Percentiles rank a stretch among this genome's conserved stretches.
These are phyloP conservation scores for Macaranga tanarius DNA, from an alignment of 441 rosid species.

Conservation along the genomic window DNA sequence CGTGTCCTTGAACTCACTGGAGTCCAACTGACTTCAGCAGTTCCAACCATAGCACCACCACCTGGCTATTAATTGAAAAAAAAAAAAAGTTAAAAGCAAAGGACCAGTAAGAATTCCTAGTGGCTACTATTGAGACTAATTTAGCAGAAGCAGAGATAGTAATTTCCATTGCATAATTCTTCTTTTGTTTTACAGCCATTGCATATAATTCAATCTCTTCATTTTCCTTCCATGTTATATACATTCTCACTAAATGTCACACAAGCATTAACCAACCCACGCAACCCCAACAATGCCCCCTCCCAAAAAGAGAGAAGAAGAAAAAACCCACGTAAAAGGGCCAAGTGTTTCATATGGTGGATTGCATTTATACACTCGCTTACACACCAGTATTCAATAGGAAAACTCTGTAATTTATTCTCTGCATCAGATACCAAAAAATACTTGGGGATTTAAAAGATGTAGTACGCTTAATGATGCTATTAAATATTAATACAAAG, in stretches of 20 bases:
- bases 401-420: not conserved
- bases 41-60: slow-evolving; percentile 29
- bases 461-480: not conserved
- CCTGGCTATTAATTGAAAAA: slow-evolving; percentile 37
- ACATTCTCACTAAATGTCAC: not conserved
- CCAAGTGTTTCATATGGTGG: not conserved
- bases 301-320: not conserved
- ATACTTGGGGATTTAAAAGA: not conserved
- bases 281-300: not conserved
- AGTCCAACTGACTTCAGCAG: slow-evolving; percentile 21
- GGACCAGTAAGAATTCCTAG: not conserved
- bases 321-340: not conserved
- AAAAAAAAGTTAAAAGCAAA: not conserved
- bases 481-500: not conserved
- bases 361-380: not conserved
- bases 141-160: not conserved
- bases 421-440: not conserved
- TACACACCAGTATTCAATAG: not conserved
- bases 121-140: not conserved
- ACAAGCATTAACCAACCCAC: not conserved
- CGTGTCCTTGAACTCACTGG: slow-evolving; percentile 30
- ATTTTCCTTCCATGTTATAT: not conserved
- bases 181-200: no score
- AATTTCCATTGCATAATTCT: not conserved
- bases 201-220: no score